Evolutionary conservation across 495 filamentous ascomycete genomes (phyloP), one percentile per base, ranked within the genome.

Genomic region (Penicillium flavigenum): DNA sequence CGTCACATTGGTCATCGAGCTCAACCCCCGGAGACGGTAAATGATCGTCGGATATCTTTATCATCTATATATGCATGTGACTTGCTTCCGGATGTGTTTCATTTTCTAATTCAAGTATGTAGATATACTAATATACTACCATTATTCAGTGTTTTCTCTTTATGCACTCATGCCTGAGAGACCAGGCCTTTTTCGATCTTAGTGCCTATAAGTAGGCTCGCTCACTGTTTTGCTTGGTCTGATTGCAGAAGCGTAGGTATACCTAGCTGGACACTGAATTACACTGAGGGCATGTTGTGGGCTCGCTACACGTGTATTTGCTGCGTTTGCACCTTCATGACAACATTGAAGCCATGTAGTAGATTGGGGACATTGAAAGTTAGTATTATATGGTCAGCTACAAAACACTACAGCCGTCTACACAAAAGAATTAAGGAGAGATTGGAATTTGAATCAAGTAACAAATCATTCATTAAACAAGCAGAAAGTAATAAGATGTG

Each of bases 1-100:
- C 52, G 43, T 47, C 42, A 46, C 44, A 32, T 47, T 47, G 36
- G 22, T 38, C 29, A 38, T 38, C 14, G 10, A 10, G 24, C n/a
- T 19, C 12, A 31, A 31, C 6, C 5, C 12, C 38, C 50, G 38
- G 50, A 52, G 11, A 43, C 3, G 20, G 49, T 12, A 47, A 31
- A n/a, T n/a, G 14, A 39, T 39, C 36, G 16, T 39, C 36, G 16
- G 2, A 4, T 16, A 17, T 22, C 22, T 22, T 1, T 20, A 22
- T 22, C 22, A 22, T 39, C 16, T 39, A 39, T 17, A 7, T 39
- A 39, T 38, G 14, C 5, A 12, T 14, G 11, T 34, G 32, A 36
- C 14, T n/a, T 38, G 34, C 14, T 38, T 38, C 34, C 6, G 4
- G 34, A 38, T n/a, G 32, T 14, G 14, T 16, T 38, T n/a, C 14